These are phyloP conservation scores for Mycena belliarum DNA, from an alignment of 768 basidiomycete species.

Conservation along the genomic window DNA sequence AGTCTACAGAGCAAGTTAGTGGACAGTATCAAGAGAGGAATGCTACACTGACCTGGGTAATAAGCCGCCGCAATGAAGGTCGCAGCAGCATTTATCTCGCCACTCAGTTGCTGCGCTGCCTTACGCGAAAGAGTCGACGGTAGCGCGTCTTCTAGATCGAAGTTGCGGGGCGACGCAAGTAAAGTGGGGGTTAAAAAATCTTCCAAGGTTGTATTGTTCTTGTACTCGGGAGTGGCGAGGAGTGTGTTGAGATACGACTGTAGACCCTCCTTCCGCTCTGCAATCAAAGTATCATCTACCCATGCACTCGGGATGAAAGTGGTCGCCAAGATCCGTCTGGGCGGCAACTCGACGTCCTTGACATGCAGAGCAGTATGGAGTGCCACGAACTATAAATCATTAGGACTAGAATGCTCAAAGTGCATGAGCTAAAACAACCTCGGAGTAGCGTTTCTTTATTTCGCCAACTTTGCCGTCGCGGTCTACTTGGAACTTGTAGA, in stretches of 20 bases:
- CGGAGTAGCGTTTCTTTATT: constrained; percentile 22
- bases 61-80: constrained; percentile 32
- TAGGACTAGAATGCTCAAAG: neutral
- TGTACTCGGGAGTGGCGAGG: constrained; percentile 37
- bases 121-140: constrained; percentile 46
- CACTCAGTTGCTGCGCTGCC: constrained; percentile 11
- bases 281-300: constrained; percentile 53
- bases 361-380: constrained; percentile 10
- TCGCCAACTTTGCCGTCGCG: constrained; percentile 1
- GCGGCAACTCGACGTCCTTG: constrained; percentile 37
- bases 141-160: constrained; percentile 47
- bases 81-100: constrained; percentile 2
- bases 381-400: constrained; percentile 5
- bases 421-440: neutral
- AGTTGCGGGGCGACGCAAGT: constrained; percentile 24
- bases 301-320: constrained; percentile 53
- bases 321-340: constrained; percentile 51
- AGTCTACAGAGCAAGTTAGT: constrained; percentile 25
- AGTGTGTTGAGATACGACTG: constrained; percentile 43
- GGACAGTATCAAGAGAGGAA: constrained; percentile 18
- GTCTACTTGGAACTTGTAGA: constrained; percentile 16
- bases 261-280: constrained; percentile 51
- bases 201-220: constrained; percentile 33
- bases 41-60: constrained; percentile 26
- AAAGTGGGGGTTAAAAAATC: constrained; percentile 39